Percentiles rank a stretch among this genome's conserved stretches.
Evolutionary conservation across 1,284 basidiomycete genomes (phyloP).

Genomic region (Apiotrichum montevideense): DNA sequence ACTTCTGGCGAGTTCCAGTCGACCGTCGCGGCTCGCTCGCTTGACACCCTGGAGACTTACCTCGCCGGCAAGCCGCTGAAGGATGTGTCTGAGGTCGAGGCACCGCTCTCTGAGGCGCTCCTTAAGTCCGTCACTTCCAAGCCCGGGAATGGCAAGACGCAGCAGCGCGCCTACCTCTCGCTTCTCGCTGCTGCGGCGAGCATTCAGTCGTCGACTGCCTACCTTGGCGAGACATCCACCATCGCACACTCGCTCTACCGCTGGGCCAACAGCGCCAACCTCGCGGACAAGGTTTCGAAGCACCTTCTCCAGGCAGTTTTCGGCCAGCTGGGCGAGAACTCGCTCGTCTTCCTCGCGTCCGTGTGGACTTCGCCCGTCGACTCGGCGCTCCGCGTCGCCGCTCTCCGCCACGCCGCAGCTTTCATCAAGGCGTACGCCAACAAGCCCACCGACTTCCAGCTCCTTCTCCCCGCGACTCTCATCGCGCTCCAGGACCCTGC

Average conservation of each 20-base stretch:
- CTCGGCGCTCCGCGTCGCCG: slow-evolving; percentile 55
- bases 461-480: slow-evolving; percentile 69
- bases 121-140: slow-evolving; percentile 29
- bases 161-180: slow-evolving; percentile 27
- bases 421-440: slow-evolving; percentile 50
- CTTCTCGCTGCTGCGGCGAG: slow-evolving; percentile 29
- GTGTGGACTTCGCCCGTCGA: slow-evolving; percentile 53
- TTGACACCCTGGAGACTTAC: slow-evolving; percentile 18
- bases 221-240: slow-evolving; percentile 10
- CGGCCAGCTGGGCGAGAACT: slow-evolving; percentile 60
- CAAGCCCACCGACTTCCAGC: slow-evolving; percentile 65
- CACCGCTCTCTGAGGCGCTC: slow-evolving; percentile 13
- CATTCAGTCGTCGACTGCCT: slow-evolving; percentile 11
- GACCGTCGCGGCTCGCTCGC: slow-evolving; percentile 51
- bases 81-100: slow-evolving; percentile 20
- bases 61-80: slow-evolving; percentile 13
- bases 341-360: slow-evolving; percentile 73
- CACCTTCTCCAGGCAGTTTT: slow-evolving; percentile 63
- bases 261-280: slow-evolving; percentile 54
- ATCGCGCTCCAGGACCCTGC: slow-evolving; percentile 58
- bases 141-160: slow-evolving; percentile 29
- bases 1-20: slow-evolving; percentile 16
- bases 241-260: slow-evolving; percentile 52
- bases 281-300: slow-evolving; percentile 52
- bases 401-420: slow-evolving; percentile 69